Conservation (phyloP, 306 rosid species). For the Benincasa hispida region DNA sequence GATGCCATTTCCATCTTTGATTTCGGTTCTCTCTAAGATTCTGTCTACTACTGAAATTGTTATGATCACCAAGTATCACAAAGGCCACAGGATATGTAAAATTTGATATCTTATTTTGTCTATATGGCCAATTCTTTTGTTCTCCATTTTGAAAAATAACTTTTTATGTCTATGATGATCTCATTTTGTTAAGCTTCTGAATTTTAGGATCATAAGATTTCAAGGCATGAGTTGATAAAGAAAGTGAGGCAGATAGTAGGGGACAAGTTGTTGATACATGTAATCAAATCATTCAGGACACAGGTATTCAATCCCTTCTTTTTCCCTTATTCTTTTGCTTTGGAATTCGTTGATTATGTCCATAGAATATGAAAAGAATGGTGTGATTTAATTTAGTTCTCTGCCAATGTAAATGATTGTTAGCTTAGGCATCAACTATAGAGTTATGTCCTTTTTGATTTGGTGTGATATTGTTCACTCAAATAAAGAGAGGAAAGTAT, state of each 20-base stretch:
- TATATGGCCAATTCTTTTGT: not conserved
- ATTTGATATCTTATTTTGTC: not conserved
- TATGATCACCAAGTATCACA: conserved; percentile 39
- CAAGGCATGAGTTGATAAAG: conserved; percentile 44
- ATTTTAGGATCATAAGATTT: conserved; percentile 44
- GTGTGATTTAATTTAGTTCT: not conserved
- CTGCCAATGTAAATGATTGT: no score
- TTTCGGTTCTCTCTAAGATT: conserved; percentile 42
- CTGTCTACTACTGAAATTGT: conserved; percentile 34
- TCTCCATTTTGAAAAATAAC: not conserved
- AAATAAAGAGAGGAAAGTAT: not conserved
- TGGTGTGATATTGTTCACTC: not conserved
- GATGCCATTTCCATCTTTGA: conserved; percentile 58
- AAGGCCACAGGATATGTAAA: conserved; percentile 33
- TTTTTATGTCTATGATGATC: not conserved
- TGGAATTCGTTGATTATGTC: not conserved
- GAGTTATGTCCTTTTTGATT: not conserved
- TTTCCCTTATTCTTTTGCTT: not conserved
- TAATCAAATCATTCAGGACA: conserved; percentile 46
- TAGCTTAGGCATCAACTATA: not conserved
- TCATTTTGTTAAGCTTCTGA: not conserved
- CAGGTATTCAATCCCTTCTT: conserved; percentile 20
- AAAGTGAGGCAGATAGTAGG: conserved; percentile 57
- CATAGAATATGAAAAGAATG: not conserved
- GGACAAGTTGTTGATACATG: no score